Base-by-base conservation (phyloP, 805 yeast species). In the Cyberlindnera petersonii region DNA sequence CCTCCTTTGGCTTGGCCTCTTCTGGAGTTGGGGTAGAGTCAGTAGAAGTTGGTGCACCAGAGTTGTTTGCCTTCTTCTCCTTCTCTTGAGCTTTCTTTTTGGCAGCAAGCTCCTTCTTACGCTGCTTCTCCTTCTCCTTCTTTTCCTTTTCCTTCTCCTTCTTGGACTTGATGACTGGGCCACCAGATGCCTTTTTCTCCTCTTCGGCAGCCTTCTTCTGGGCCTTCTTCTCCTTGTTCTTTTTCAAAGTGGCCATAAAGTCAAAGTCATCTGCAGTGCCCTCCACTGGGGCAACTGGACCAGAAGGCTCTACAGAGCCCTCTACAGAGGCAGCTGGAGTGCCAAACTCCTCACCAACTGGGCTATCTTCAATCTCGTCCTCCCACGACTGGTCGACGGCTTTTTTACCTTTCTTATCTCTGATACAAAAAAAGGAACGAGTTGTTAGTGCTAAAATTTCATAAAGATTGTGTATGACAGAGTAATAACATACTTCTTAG, bases 81-180 rank as follows among this genome's bases (percentile, higher is more conserved):
- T 44, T 38, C 26, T 47, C 46, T 21, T 49, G 32, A 13, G 75
- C 80, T 64, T 87, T 88, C 76, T 87, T 88, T 65, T 79, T 82
- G 39, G 80, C 84, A 31, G 96, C 95, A 44, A 79, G 76, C 53
- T 86, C 95, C 68, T 86, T 88, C 82, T 91, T 91, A 64, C 80
- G 75, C 53, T 82, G 86, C 72, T 91, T 91, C 60, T 85, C 94
- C 49, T 77, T 79, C 63, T 89, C 96, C 63, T 91, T 95, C 78
- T 86, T 86, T 64, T 93, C 95, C 69, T 82, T 89, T 68, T 91
- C 94, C 66, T 84, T 85, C 58, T 85, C 98, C 66, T 91, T 88
- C 75, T 91, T 93, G 42, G 91, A 78, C 64, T 89, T 87, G 58
- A 88, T 71, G 48, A 78, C 74, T 33, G 91, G 87, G 22, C 76